Percentiles rank a stretch among this genome's conserved stretches.
These are phyloP conservation scores for Priceomyces haplophilus DNA, from an alignment of 805 yeast genomes.

Conservation along the genomic window DNA sequence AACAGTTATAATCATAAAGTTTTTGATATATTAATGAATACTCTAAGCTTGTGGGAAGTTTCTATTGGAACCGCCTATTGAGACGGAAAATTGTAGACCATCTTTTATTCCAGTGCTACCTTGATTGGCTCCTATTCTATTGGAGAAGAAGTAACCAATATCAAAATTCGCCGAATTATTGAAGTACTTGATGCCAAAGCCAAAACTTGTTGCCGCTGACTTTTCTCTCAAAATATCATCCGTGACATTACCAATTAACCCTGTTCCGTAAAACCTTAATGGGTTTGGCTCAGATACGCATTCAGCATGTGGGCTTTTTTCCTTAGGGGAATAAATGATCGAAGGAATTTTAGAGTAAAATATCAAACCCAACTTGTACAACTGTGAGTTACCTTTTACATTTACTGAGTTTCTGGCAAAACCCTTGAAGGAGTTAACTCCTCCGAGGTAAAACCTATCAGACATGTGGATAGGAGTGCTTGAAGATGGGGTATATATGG, in stretches of 20 bases:
- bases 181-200: conserved; percentile 37
- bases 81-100: conserved; percentile 37
- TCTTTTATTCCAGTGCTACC: conserved; percentile 29
- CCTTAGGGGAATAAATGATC: conserved; percentile 26
- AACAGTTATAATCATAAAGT: too few relatives aligned
- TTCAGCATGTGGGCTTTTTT: conserved; percentile 8
- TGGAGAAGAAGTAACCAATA: conserved; percentile 36
- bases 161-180: conserved; percentile 41
- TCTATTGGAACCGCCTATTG: conserved; percentile 37
- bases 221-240: conserved; percentile 23
- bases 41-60: neutral
- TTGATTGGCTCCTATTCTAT: conserved; percentile 17
- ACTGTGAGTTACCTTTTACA: conserved; percentile 69
- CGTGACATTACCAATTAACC: conserved; percentile 61
- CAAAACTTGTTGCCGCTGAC: conserved; percentile 25
- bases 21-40: too few relatives aligned
- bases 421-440: conserved; percentile 69
- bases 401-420: conserved; percentile 68
- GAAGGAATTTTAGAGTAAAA: conserved; percentile 59
- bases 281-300: conserved; percentile 27
- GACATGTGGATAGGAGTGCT: conserved; percentile 50
- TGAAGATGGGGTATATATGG: conserved; percentile 37
- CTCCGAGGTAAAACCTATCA: conserved; percentile 85
- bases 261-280: conserved; percentile 54
- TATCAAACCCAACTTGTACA: conserved; percentile 54